Percentiles rank a stretch among this genome's conserved stretches.
Evolutionary conservation across 2,329 filamentous ascomycete species (phyloP).

Genomic region (Alternaria novae-zelandiae): DNA sequence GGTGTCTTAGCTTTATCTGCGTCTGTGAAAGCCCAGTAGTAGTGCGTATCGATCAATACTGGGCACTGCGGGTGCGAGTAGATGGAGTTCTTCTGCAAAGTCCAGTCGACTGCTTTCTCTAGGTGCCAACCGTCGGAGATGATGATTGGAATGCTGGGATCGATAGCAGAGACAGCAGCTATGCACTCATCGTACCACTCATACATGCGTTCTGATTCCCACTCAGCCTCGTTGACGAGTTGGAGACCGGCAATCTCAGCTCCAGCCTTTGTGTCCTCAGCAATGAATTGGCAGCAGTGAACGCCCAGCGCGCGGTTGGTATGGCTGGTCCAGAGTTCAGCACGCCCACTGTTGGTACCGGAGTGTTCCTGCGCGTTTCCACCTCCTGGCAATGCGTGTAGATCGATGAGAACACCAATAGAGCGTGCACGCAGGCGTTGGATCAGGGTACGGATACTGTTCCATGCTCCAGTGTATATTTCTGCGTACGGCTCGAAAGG

Average conservation of each 20-base stretch:
- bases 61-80: slow-evolving; percentile 49
- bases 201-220: slow-evolving; percentile 60
- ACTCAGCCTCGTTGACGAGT: slow-evolving; percentile 63
- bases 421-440: slow-evolving; percentile 54
- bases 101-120: slow-evolving; percentile 54
- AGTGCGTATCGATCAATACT: slow-evolving; percentile 64
- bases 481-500: slow-evolving; percentile 57
- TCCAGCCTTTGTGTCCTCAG: slow-evolving; percentile 52
- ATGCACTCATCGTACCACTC: slow-evolving; percentile 63
- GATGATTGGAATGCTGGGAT: slow-evolving; percentile 61
- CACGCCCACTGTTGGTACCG: slow-evolving; percentile 59
- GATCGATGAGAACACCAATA: slow-evolving; percentile 64
- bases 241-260: slow-evolving; percentile 62
- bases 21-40: slow-evolving; percentile 65
- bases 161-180: slow-evolving; percentile 54
- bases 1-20: slow-evolving; percentile 59
- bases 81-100: slow-evolving; percentile 49
- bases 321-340: slow-evolving; percentile 58
- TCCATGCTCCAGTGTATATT: slow-evolving; percentile 63
- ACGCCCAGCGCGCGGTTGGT: slow-evolving; percentile 55
- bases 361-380: slow-evolving; percentile 64
- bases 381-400: slow-evolving; percentile 65
- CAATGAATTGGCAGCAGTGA: slow-evolving; percentile 59
- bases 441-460: slow-evolving; percentile 56
- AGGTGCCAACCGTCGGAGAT: slow-evolving; percentile 67